Conservation (phyloP, 148 eudicot genomes). For the Drosera capensis region DNA sequence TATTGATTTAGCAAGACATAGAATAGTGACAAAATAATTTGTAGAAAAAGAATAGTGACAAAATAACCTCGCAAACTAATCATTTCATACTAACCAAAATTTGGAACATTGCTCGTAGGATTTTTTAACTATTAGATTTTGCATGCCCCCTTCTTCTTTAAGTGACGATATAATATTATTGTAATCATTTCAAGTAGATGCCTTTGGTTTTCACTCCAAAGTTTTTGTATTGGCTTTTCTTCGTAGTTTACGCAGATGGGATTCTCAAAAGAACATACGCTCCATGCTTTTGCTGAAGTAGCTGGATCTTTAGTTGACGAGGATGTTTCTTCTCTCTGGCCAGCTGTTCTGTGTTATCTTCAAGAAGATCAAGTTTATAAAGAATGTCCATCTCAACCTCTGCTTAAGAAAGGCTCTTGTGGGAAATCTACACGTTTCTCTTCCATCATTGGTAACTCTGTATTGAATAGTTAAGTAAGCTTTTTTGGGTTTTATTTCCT, state of each 20-base stretch:
- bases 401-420: conserved; percentile 15
- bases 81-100: too few relatives aligned
- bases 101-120: too few relatives aligned
- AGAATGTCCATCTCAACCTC: conserved; percentile 12
- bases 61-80: too few relatives aligned
- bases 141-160: too few relatives aligned
- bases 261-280: conserved; percentile 35
- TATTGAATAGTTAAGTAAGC: neutral
- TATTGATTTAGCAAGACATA: too few relatives aligned
- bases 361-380: conserved; percentile 41
- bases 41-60: too few relatives aligned
- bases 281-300: conserved; percentile 39
- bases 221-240: neutral
- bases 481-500: neutral
- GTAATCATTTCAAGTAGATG: too few relatives aligned
- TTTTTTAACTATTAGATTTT: too few relatives aligned
- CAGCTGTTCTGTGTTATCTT: conserved; percentile 46
- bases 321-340: conserved; percentile 49
- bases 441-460: conserved; percentile 23
- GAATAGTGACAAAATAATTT: too few relatives aligned
- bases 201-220: too few relatives aligned
- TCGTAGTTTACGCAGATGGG: conserved; percentile 46
- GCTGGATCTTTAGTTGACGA: conserved; percentile 22
- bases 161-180: too few relatives aligned
- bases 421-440: conserved; percentile 17